A percentile compares a stretch with the other conserved stretches of the same genome.
These are phyloP conservation scores for Leucocoprinus sp. DNA, from an alignment of 768 basidiomycete genomes.

Conservation along the genomic window DNA sequence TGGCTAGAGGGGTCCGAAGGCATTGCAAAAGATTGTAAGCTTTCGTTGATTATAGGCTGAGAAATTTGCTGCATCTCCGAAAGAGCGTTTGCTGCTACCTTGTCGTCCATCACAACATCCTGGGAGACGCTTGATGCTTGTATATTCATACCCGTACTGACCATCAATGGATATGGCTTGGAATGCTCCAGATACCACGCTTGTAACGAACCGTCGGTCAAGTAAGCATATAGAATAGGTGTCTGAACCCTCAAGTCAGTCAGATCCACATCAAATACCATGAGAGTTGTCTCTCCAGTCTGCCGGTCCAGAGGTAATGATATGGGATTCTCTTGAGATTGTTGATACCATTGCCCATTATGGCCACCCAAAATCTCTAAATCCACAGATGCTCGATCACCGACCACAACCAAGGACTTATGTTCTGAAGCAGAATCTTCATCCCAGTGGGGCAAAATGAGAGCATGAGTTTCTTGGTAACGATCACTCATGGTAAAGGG, in stretches of 20 bases:
- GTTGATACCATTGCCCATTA: slow-evolving; percentile 38
- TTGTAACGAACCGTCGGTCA: slow-evolving; percentile 70
- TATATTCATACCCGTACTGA: background rate
- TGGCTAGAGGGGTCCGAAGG: too few relatives aligned
- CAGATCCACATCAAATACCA: slow-evolving; percentile 60
- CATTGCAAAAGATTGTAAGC: background rate
- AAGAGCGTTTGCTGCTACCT: slow-evolving; percentile 9
- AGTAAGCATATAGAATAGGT: slow-evolving; percentile 67
- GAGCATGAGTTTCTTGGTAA: slow-evolving; percentile 27
- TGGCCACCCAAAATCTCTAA: slow-evolving; percentile 37
- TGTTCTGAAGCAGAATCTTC: slow-evolving; percentile 29
- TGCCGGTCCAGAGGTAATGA: slow-evolving; percentile 62
- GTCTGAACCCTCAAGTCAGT: slow-evolving; percentile 36
- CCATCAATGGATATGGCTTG: slow-evolving; percentile 52
- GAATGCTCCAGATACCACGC: slow-evolving; percentile 65
- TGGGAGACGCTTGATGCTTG: background rate
- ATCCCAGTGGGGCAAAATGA: slow-evolving; percentile 41
- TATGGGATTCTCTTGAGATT: slow-evolving; percentile 44
- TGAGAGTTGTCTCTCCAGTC: slow-evolving; percentile 59
- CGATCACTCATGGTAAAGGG: slow-evolving; percentile 35
- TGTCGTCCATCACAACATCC: slow-evolving; percentile 8
- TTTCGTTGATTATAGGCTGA: too few relatives aligned
- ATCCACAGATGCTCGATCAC: slow-evolving; percentile 38
- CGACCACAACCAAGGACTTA: slow-evolving; percentile 36
- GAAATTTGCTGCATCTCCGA: slow-evolving; percentile 6